Evolutionary conservation across 2,329 filamentous ascomycete species (phyloP).

Genomic region (Hypoxylon sp.): DNA sequence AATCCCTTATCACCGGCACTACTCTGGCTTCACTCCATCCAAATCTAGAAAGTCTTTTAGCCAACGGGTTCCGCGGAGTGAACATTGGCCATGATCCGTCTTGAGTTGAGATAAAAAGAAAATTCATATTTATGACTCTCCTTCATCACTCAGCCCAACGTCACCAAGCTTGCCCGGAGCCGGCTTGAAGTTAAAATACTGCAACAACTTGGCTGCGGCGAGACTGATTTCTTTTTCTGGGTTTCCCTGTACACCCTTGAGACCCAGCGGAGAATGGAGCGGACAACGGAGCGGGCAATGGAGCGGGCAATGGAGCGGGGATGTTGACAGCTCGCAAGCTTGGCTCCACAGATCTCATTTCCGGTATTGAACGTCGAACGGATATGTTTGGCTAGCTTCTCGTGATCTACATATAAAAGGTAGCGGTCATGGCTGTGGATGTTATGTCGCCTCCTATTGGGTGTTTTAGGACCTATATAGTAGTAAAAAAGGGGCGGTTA

Average conservation of each 20-base stretch:
- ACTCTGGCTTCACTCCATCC: too few species aligned
- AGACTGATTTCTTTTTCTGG: too few species aligned
- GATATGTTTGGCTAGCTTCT: constrained; percentile 41
- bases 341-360: constrained; percentile 37
- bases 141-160: constrained; percentile 21
- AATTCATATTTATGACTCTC: constrained; percentile 30
- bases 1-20: not conserved
- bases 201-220: constrained; percentile 59
- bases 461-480: not conserved
- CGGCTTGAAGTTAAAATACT: constrained; percentile 55
- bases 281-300: too few species aligned
- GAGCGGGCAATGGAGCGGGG: constrained; percentile 60
- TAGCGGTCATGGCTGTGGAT: constrained; percentile 44
- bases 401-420: constrained; percentile 47
- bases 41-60: constrained; percentile 21
- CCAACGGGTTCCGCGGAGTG: constrained; percentile 9
- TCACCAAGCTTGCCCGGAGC: constrained; percentile 21
- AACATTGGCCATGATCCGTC: constrained; percentile 28
- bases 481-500: not conserved
- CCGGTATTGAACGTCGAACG: constrained; percentile 34
- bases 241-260: constrained; percentile 43
- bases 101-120: constrained; percentile 25
- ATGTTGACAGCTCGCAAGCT: constrained; percentile 41
- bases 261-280: constrained; percentile 62
- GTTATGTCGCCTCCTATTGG: constrained; percentile 44